Conservation (phyloP, 306 rosid genomes). For the Cicer arietinum region DNA sequence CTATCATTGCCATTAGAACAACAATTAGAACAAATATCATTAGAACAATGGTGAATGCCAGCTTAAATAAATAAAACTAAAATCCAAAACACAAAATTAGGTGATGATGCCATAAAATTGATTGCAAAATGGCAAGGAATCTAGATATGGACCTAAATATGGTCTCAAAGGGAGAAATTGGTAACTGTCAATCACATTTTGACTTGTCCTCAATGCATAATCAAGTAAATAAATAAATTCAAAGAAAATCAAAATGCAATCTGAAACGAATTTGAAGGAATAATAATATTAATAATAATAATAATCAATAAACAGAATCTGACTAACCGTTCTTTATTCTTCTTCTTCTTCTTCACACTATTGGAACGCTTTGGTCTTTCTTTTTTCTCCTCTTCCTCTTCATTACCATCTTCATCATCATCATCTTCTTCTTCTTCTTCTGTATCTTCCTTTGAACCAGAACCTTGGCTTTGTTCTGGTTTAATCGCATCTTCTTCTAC, state of each 20-base stretch:
- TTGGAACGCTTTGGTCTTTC: constrained; percentile 44
- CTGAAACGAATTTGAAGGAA: background rate
- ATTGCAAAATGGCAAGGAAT: constrained; percentile 39
- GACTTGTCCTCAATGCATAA: constrained; percentile 14
- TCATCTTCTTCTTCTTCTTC: constrained; percentile 30
- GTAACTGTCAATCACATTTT: constrained; percentile 32
- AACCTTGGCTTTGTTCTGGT: constrained; percentile 49
- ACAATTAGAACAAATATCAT: too few relatives aligned
- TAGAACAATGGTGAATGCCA: constrained; percentile 27
- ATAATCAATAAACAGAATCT: background rate
- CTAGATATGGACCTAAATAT: constrained; percentile 9
- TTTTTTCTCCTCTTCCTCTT: constrained; percentile 38
- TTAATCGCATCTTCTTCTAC: constrained; percentile 23
- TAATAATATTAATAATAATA: background rate
- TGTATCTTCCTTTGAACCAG: constrained; percentile 43
- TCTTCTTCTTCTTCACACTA: constrained; percentile 45
- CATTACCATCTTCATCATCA: constrained; percentile 30
- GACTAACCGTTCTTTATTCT: constrained; percentile 60
- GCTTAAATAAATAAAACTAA: constrained; percentile 9
- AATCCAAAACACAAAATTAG: constrained; percentile 8
- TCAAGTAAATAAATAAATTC: background rate
- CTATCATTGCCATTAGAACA: background rate
- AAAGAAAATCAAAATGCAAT: constrained; percentile 28
- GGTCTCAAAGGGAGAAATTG: constrained; percentile 8
- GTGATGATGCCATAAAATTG: constrained; percentile 25